Base-by-base conservation (phyloP, 2,329 filamentous ascomycete species). In the Tolypocladium ovalisporum region DNA sequence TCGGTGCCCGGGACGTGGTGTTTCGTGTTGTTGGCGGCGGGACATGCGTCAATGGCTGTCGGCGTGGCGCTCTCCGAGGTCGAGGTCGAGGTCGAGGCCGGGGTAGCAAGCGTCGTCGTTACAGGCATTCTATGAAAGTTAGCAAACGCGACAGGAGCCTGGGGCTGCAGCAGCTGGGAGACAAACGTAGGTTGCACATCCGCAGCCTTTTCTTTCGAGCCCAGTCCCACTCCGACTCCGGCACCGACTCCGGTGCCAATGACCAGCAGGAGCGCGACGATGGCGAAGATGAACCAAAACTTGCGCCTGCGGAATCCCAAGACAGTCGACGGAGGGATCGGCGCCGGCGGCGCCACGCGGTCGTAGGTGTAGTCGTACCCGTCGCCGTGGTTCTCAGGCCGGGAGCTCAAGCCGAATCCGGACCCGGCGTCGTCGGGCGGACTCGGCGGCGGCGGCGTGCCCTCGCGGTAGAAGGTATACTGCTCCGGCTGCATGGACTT, bases 1-100 rank as follows among this genome's bases (percentile, higher is more conserved):
- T 70, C 63, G 4, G 73, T 74, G 10, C 70, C 69, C 1, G 74
- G 70, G 1, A 76, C 74, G 29, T 65, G 55, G 61, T 75, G 79
- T n/a, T 69, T 62, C 1, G 76, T 78, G 56, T 74, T 73, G 62
- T 78, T 77, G 17, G 72, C 69, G 1, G 67, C 68, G 0, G 76
- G 76, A 55, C 76, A 79, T 10, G 29, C 29, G 52, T 71, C 68
- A 2, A 68, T 64, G 34, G 67, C 64, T 5, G 66, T 63, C 1
- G 65, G 58, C 35, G 59, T 37, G 12, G 60, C 29, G 12, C 62
- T 53, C 4, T 64, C 35, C 22, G 56, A 35, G 3, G 62, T 56
- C 15, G 62, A 53, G 22, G 64, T 58, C 27, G 60, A 53, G 19
- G 59, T 59, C 17, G 57, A 32, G 42, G 29, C 19, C 1, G 47